Conservation (phyloP, 495 filamentous ascomycete genomes). For the Xeromyces bisporus region DNA sequence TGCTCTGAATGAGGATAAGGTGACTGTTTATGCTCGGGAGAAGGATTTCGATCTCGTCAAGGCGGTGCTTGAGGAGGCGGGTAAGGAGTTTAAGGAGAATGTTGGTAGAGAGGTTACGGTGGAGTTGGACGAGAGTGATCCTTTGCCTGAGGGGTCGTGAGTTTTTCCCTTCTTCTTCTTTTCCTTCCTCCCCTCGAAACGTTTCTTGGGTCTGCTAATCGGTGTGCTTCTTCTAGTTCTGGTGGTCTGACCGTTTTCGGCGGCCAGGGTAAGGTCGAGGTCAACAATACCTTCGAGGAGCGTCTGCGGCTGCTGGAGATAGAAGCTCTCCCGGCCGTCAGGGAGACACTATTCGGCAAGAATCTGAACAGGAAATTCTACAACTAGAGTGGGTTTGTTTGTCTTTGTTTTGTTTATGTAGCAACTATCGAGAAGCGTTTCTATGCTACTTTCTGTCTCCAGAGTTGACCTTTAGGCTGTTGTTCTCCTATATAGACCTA, state of each 20-base stretch:
- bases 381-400: constrained; percentile 40
- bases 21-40: constrained; percentile 58
- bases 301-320: constrained; percentile 69
- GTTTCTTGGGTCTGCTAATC: constrained; percentile 1
- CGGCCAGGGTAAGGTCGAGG: constrained; percentile 82
- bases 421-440: background rate
- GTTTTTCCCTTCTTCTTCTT: constrained; percentile 18
- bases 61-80: constrained; percentile 58
- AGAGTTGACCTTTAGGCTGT: background rate
- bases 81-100: constrained; percentile 64
- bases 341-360: constrained; percentile 73
- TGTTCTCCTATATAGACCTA: background rate
- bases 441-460: background rate
- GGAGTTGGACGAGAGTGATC: constrained; percentile 61
- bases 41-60: constrained; percentile 55
- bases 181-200: constrained; percentile 1
- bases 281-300: constrained; percentile 96
- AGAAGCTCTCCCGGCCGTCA: constrained; percentile 69
- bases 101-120: constrained; percentile 45
- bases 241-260: constrained; percentile 72
- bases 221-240: constrained; percentile 35
- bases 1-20: constrained; percentile 61
- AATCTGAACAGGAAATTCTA: constrained; percentile 89
- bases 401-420: constrained; percentile 2
- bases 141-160: constrained; percentile 72